A percentile compares a stretch with the other conserved stretches of the same genome.
phyloP scores from a whole-genome alignment of 768 basidiomycete genomes.

The Xerocomus brunneocitrinus region DNA sequence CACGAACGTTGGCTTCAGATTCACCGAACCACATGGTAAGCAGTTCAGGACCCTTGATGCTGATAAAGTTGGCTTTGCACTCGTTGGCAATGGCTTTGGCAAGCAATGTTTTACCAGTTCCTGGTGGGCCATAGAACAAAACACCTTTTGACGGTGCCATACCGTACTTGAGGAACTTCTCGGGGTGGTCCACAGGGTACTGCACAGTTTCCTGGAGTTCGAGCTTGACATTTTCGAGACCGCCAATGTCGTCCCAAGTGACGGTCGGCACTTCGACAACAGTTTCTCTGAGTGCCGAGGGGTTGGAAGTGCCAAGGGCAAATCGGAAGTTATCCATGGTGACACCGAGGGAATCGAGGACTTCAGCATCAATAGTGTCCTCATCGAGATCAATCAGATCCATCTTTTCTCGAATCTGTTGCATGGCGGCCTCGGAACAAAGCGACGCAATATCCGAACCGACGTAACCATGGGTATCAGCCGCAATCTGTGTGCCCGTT shows the following conservation, averaged over 20 bases:
- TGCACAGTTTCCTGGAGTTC: constrained; percentile 99
- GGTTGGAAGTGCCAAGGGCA: constrained; percentile 95
- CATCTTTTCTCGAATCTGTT: constrained; percentile 99
- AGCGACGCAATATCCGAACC: constrained; percentile 97
- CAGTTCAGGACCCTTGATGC: constrained; percentile 98
- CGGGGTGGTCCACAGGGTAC: constrained; percentile 99
- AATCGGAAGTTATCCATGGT: constrained; percentile 99
- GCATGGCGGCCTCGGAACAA: constrained; percentile 99
- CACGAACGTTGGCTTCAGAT: constrained; percentile 99
- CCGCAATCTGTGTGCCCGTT: constrained; percentile 67
- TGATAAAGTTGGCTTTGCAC: constrained; percentile 99
- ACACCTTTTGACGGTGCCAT: constrained; percentile 99
- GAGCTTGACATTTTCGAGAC: constrained; percentile 98
- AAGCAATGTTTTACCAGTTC: constrained; percentile 98
- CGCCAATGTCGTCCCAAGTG: constrained; percentile 99
- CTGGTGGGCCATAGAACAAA: constrained; percentile 98
- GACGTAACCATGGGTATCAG: constrained; percentile 99
- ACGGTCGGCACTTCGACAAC: constrained; percentile 99
- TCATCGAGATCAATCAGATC: constrained; percentile 93
- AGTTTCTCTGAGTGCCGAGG: constrained; percentile 97
- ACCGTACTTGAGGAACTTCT: constrained; percentile 99
- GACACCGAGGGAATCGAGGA: constrained; percentile 96
- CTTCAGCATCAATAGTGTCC: constrained; percentile 99
- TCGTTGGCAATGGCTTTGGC: constrained; percentile 99
- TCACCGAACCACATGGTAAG: constrained; percentile 99